Conservation (phyloP, 257 asterid genomes). For the Parsonsia alboflavescens region DNA sequence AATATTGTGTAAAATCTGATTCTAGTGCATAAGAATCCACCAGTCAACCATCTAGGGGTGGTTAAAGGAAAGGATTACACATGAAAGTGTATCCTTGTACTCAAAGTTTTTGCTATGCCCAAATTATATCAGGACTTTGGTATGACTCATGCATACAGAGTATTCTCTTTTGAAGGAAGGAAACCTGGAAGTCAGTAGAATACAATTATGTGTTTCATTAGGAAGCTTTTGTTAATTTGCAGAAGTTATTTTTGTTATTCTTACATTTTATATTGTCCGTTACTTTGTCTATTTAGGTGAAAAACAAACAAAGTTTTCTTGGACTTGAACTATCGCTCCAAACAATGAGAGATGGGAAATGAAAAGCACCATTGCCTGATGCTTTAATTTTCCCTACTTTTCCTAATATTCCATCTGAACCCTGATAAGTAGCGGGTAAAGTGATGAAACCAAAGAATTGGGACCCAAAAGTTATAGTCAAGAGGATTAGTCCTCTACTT, state of each 20-base stretch:
- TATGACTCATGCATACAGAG: not conserved
- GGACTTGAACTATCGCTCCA: no score
- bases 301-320: no score
- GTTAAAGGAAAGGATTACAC: not conserved
- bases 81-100: not conserved
- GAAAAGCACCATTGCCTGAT: no score
- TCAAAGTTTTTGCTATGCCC: not conserved
- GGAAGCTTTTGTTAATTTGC: not conserved
- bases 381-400: not conserved
- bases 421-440: no score
- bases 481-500: no score
- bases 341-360: no score
- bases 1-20: not conserved
- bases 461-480: no score
- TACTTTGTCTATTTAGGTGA: no score
- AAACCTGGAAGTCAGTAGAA: not conserved
- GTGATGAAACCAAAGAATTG: no score
- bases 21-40: not conserved
- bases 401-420: not conserved
- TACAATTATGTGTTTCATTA: not conserved
- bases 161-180: not conserved
- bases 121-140: not conserved
- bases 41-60: not conserved
- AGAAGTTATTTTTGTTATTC: not conserved
- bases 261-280: no score